A percentile compares a stretch with the other conserved stretches of the same genome.
These are phyloP conservation scores for Aquilaria agallochum DNA, from an alignment of 441 rosid genomes.

Conservation along the genomic window DNA sequence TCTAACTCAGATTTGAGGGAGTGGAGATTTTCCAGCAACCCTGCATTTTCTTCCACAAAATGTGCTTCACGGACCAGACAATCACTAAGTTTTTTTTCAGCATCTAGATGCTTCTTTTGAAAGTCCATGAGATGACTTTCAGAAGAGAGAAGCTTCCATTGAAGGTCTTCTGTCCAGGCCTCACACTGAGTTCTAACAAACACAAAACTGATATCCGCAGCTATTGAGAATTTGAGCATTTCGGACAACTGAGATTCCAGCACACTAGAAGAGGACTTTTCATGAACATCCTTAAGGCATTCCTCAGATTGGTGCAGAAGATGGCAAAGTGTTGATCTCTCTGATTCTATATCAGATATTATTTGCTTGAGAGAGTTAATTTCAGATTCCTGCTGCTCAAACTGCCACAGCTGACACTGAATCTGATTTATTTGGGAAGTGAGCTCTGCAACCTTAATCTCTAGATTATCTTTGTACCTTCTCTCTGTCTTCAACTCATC, in stretches of 20 bases:
- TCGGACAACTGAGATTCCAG: slow-evolving; percentile 68
- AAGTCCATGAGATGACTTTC: slow-evolving; percentile 41
- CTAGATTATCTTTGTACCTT: slow-evolving; percentile 46
- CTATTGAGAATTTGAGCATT: slow-evolving; percentile 50
- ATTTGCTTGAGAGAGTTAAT: slow-evolving; percentile 52
- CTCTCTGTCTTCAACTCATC: slow-evolving; percentile 55
- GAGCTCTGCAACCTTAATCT: slow-evolving; percentile 45
- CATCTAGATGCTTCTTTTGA: slow-evolving; percentile 46
- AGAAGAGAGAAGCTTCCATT: slow-evolving; percentile 41
- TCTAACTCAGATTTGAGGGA: slow-evolving; percentile 59
- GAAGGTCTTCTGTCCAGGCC: slow-evolving; percentile 43
- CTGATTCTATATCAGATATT: slow-evolving; percentile 58
- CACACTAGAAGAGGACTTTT: slow-evolving; percentile 36
- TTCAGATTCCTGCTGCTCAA: slow-evolving; percentile 56
- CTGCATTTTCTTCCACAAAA: slow-evolving; percentile 57
- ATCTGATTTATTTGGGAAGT: slow-evolving; percentile 57
- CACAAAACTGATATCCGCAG: slow-evolving; percentile 48
- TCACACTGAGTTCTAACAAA: slow-evolving; percentile 55
- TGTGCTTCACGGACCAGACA: slow-evolving; percentile 54
- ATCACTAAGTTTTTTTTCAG: slow-evolving; percentile 45
- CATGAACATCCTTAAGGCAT: slow-evolving; percentile 32
- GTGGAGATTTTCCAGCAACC: slow-evolving; percentile 41
- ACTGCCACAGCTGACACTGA: slow-evolving; percentile 43
- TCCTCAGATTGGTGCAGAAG: slow-evolving; percentile 47
- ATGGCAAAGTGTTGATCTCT: slow-evolving; percentile 44